phyloP scores from a whole-genome alignment of 176 grass and related monocot genomes.

The Microstegium vimineum region DNA sequence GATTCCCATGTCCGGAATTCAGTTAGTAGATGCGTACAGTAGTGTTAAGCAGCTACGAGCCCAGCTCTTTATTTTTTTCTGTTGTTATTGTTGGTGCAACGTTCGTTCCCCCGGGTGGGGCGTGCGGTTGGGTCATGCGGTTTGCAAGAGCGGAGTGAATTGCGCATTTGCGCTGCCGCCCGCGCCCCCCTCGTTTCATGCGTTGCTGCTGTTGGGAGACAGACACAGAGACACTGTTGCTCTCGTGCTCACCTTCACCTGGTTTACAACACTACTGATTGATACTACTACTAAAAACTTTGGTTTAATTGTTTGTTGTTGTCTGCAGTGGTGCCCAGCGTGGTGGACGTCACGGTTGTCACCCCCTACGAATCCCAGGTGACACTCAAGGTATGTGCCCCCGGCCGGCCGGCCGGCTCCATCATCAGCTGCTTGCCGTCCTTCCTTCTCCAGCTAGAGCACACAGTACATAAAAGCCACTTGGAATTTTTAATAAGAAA shows the following conservation, averaged over 20 bases:
- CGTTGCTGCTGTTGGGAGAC: not conserved
- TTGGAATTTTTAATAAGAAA: no score
- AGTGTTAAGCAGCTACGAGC: not conserved
- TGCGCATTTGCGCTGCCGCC: slow-evolving; percentile 20
- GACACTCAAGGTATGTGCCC: slow-evolving; percentile 78
- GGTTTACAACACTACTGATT: not conserved
- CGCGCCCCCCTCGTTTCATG: not conserved
- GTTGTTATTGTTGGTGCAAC: not conserved
- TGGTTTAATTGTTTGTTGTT: not conserved
- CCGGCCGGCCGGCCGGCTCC: not conserved
- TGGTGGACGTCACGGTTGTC: slow-evolving; percentile 63
- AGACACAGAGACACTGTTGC: not conserved
- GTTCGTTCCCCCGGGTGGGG: not conserved
- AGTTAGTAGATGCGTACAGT: not conserved
- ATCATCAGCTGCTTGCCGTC: no score
- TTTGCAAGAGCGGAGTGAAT: slow-evolving; percentile 25
- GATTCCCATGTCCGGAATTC: not conserved
- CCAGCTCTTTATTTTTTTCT: not conserved
- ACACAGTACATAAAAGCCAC: no score
- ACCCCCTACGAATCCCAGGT: slow-evolving; percentile 81
- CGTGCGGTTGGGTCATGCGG: slow-evolving; percentile 50
- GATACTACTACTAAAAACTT: not conserved
- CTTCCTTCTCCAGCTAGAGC: no score
- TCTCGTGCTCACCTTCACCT: not conserved
- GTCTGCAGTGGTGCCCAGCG: slow-evolving; percentile 67